Evolutionary conservation across 73 alveolate species (phyloP).

Genomic region (Stentor roeselii): DNA sequence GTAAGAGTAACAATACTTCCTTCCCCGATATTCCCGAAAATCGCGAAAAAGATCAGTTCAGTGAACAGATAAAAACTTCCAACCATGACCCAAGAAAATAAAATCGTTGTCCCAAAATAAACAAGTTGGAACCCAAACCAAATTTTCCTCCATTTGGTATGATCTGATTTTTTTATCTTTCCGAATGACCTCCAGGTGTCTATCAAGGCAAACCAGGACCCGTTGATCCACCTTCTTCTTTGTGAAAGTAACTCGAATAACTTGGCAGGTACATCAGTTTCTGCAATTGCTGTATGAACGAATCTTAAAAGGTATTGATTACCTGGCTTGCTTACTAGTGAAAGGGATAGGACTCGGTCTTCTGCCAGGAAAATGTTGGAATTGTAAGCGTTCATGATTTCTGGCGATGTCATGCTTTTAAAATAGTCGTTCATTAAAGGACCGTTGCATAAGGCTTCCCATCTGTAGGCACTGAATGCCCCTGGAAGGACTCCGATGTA

Average conservation of each 20-base stretch:
- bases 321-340: conserved; percentile 16
- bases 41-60: not conserved
- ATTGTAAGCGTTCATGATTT: conserved; percentile 11
- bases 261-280: conserved; percentile 23
- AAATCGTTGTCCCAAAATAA: not conserved
- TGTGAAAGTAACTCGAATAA: not conserved
- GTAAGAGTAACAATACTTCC: not conserved
- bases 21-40: not conserved
- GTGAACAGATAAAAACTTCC: conserved; percentile 4
- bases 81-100: conserved; percentile 23
- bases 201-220: conserved; percentile 28
- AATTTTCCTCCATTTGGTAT: not conserved
- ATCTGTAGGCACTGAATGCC: conserved; percentile 40
- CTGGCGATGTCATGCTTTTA: not conserved
- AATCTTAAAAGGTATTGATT: not conserved
- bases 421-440: conserved; percentile 22
- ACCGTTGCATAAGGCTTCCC: conserved; percentile 32
- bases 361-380: conserved; percentile 27
- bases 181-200: not conserved
- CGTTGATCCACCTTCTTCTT: conserved; percentile 34
- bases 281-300: conserved; percentile 6
- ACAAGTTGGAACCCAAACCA: not conserved
- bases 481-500: conserved; percentile 43
- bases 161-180: not conserved
- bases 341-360: not conserved